These are phyloP conservation scores for Saturnispora besseyi DNA, from an alignment of 805 yeast species.

Conservation along the genomic window DNA sequence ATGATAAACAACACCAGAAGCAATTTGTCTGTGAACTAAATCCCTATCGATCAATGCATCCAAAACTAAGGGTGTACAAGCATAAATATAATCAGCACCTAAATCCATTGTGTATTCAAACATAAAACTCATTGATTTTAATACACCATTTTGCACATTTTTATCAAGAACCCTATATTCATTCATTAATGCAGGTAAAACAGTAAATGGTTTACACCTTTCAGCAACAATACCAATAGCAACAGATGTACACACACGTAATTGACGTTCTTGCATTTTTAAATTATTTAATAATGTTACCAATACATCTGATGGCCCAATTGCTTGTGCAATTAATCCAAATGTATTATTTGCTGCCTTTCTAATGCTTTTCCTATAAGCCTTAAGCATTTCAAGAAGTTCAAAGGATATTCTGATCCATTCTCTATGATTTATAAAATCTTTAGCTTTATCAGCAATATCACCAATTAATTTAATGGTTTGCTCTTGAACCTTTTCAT, in stretches of 20 bases:
- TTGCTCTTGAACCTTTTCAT: conserved; percentile 83
- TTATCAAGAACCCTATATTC: conserved; percentile 89
- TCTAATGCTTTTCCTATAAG: conserved; percentile 67
- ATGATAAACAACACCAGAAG: conserved; percentile 77
- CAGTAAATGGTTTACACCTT: conserved; percentile 86
- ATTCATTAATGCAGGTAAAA: conserved; percentile 89
- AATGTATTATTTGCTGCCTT: conserved; percentile 83
- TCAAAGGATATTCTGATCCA: conserved; percentile 97
- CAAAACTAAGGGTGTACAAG: conserved; percentile 69
- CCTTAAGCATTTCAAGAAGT: conserved; percentile 77
- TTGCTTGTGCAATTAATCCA: conserved; percentile 82
- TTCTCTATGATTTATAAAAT: conserved; percentile 79
- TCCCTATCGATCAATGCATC: conserved; percentile 89
- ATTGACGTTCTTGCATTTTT: conserved; percentile 89
- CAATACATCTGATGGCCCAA: conserved; percentile 93
- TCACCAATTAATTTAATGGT: conserved; percentile 72
- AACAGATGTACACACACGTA: conserved; percentile 94
- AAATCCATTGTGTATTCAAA: conserved; percentile 84
- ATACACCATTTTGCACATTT: conserved; percentile 91
- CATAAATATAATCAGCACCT: conserved; percentile 73
- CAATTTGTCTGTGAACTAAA: conserved; percentile 90
- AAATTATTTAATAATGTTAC: conserved; percentile 76
- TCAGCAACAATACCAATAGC: conserved; percentile 97
- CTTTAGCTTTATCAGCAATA: conserved; percentile 74
- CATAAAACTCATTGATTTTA: conserved; percentile 83